These are phyloP conservation scores for Solanum chiquidenum DNA, from an alignment of 257 asterid species.

Conservation along the genomic window DNA sequence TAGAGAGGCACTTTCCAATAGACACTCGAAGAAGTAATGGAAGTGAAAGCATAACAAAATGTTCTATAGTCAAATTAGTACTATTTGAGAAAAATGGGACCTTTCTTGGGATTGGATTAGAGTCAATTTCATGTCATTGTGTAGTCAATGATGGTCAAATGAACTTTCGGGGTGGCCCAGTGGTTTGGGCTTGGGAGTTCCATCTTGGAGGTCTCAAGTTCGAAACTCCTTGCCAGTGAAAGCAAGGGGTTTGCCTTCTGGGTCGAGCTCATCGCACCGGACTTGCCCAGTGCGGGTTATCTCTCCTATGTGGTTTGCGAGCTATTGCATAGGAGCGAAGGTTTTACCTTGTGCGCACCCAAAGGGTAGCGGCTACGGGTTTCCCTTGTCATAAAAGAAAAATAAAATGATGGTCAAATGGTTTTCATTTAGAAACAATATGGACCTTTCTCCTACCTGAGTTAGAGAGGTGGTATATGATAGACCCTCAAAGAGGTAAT, in stretches of 20 bases:
- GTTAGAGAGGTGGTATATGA: background rate
- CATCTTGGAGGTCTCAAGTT: too few relatives aligned
- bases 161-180: too few relatives aligned
- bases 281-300: too few relatives aligned
- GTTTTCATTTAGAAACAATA: background rate
- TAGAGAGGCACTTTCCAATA: background rate
- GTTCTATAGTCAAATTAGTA: background rate
- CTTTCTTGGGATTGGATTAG: background rate
- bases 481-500: background rate
- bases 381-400: too few relatives aligned
- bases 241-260: too few relatives aligned
- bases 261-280: too few relatives aligned
- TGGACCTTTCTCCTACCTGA: background rate
- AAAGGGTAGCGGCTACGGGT: too few relatives aligned
- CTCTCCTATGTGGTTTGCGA: too few relatives aligned
- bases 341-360: too few relatives aligned
- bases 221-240: too few relatives aligned
- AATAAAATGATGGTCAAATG: background rate
- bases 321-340: too few relatives aligned
- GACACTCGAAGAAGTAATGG: background rate
- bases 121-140: background rate
- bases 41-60: background rate
- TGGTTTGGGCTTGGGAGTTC: too few relatives aligned
- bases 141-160: background rate
- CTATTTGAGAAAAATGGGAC: background rate